Base-by-base conservation (phyloP, 169 alveolate genomes). In the Blepharisma undulans region DNA sequence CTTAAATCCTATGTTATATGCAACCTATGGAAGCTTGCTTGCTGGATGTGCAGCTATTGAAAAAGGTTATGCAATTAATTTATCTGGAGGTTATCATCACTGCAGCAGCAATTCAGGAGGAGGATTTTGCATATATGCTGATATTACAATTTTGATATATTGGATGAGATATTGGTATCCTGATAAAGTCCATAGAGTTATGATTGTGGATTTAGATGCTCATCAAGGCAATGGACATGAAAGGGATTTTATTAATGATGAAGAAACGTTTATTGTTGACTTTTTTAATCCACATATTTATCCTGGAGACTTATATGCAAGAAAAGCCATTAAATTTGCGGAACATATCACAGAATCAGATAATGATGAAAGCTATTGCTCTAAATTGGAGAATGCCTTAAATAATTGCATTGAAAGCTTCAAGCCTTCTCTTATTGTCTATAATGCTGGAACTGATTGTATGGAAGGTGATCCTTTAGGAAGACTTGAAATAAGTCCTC, bases 181-280 rank as follows among this genome's bases (percentile, higher is more conserved):
- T 76, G 19, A 19, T 16, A 78, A 77, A 4, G 76, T 96, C 0
- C 76, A 84, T 27, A 95, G 91, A 90, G 88, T 93, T 3, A 78
- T 92, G 91, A 94, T 96, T 12, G 84, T 96, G 0, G 98, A 96
- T 76, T 77, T 95, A 36, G 98, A 96, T 91, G 98, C 98, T 18
- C 98, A 96, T 85, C 87, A 96, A 91, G 98, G 98, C 4, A 96
- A 96, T 91, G 98, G 98, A 2, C 96, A 96, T 84, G 96, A 94
- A 89, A 92, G 96, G 86, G 97, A 96, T 80, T 92, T 94, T 61
- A 61, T 92, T 4, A 34, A 87, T 30, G 95, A 95, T 76, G 82
- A n/a, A 27, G 84, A 92, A 27, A 90, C 88, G 22, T 80, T 79
- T 34, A 94, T 94, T 16, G 32, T 93, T 21, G 97, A 94, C 90